These are phyloP conservation scores for Houttuynia cordata DNA, from an alignment of 164 flowering plant species.

Conservation along the genomic window DNA sequence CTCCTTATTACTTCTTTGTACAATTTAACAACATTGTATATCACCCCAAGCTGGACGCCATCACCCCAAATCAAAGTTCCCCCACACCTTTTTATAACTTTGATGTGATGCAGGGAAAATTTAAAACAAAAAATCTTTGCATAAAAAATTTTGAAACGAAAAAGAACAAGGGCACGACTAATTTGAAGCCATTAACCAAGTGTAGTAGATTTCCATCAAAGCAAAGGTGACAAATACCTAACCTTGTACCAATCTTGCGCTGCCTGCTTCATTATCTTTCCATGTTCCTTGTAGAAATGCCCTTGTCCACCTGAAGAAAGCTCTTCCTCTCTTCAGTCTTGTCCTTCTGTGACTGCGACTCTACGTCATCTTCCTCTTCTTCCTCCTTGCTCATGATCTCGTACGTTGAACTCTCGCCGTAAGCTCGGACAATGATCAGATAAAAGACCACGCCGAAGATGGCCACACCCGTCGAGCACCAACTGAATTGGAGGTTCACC, in stretches of 20 bases:
- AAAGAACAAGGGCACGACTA: background rate
- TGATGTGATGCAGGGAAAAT: too few species aligned
- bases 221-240: constrained; percentile 5
- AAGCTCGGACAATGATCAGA: constrained; percentile 18
- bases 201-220: constrained; percentile 4
- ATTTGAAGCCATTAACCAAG: background rate
- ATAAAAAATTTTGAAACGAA: background rate
- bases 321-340: constrained; percentile 12
- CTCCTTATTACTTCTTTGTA: too few species aligned
- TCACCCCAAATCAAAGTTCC: too few species aligned
- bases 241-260: background rate
- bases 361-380: constrained; percentile 12
- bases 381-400: constrained; percentile 14
- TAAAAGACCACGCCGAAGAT: constrained; percentile 32
- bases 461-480: constrained; percentile 27
- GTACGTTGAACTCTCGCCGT: constrained; percentile 23
- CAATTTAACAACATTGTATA: too few species aligned
- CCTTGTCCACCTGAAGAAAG: constrained; percentile 29
- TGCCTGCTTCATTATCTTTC: constrained; percentile 24
- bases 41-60: too few species aligned
- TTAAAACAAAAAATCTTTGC: too few species aligned
- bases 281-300: constrained; percentile 16
- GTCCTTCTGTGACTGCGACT: constrained; percentile 15
- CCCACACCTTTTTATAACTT: too few species aligned
- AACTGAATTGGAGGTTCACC: constrained; percentile 59